These are phyloP conservation scores for Carex littledalei DNA, from an alignment of 176 grass and related monocot species.

Conservation along the genomic window DNA sequence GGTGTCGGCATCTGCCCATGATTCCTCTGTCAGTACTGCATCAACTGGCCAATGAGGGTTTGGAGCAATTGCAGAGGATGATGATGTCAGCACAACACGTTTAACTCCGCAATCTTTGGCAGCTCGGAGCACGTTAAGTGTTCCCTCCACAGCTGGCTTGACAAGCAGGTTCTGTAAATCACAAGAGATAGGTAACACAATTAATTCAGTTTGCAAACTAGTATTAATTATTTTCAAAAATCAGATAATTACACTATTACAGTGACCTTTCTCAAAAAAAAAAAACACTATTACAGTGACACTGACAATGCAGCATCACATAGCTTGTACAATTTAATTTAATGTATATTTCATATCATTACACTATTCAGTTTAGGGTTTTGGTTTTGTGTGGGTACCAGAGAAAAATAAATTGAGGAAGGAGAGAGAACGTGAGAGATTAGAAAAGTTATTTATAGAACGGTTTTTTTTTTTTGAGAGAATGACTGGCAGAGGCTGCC, in stretches of 20 bases:
- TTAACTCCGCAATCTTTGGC: slow-evolving; percentile 23
- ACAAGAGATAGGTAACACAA: neutral
- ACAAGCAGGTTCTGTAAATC: slow-evolving; percentile 33
- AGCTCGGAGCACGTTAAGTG: slow-evolving; percentile 49
- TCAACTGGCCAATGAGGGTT: slow-evolving; percentile 44
- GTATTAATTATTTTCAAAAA: no score
- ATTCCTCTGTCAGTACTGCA: slow-evolving; percentile 34
- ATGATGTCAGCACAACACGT: slow-evolving; percentile 46
- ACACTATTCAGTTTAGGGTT: neutral
- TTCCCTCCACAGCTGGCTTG: slow-evolving; percentile 46
- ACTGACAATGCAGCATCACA: no score
- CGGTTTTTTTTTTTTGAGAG: no score
- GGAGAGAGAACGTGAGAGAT: no score
- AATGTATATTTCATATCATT: no score
- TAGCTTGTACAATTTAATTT: no score
- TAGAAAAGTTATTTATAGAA: no score
- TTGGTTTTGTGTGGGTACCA: neutral
- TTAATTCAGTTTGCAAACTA: neutral
- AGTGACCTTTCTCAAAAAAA: no score
- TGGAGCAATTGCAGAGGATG: slow-evolving; percentile 27
- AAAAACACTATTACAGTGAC: no score
- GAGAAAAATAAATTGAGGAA: neutral
- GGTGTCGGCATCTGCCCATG: slow-evolving; percentile 45
- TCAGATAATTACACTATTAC: no score
- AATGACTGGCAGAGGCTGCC: no score